Evolutionary conservation across 352 stramenopile genomes (phyloP).

Genomic region (Globisporangium echinulatum): DNA sequence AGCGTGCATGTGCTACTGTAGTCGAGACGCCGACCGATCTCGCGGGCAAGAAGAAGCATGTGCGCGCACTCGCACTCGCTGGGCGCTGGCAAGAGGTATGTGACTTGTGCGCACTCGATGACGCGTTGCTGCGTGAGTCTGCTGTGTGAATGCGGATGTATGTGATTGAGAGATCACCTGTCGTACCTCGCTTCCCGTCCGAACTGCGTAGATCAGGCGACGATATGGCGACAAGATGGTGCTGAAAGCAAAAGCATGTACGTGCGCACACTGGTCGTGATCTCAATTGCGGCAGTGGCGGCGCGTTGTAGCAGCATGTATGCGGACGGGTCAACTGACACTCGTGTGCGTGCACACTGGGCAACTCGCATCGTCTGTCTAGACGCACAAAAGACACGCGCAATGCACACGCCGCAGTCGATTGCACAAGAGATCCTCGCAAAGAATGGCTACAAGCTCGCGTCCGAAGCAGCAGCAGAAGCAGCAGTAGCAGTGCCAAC

Average conservation of each 20-base stretch:
- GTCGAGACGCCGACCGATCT: slow-evolving; percentile 17
- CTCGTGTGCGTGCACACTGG: not conserved
- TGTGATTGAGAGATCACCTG: too few species aligned
- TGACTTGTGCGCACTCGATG: not conserved
- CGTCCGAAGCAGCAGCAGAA: not conserved
- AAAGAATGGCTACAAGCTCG: slow-evolving; percentile 46
- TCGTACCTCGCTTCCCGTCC: not conserved
- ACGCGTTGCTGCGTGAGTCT: not conserved
- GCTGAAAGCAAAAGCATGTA: slow-evolving; percentile 59
- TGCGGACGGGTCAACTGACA: too few species aligned
- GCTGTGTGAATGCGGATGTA: too few species aligned
- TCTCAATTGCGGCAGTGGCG: too few species aligned
- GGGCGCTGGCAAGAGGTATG: slow-evolving; percentile 46
- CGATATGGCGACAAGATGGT: slow-evolving; percentile 71
- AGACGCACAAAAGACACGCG: slow-evolving; percentile 49
- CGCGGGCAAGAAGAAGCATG: slow-evolving; percentile 67
- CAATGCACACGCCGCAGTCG: slow-evolving; percentile 50
- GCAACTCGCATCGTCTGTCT: not conserved
- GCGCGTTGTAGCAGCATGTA: too few species aligned
- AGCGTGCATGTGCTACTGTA: not conserved
- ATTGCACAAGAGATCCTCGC: slow-evolving; percentile 56
- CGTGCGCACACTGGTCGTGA: not conserved
- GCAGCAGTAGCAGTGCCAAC: not conserved
- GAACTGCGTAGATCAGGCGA: slow-evolving; percentile 37
- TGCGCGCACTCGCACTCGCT: slow-evolving; percentile 54